Conservation (phyloP, 2,329 filamentous ascomycete genomes). For the Didymella exigua region DNA sequence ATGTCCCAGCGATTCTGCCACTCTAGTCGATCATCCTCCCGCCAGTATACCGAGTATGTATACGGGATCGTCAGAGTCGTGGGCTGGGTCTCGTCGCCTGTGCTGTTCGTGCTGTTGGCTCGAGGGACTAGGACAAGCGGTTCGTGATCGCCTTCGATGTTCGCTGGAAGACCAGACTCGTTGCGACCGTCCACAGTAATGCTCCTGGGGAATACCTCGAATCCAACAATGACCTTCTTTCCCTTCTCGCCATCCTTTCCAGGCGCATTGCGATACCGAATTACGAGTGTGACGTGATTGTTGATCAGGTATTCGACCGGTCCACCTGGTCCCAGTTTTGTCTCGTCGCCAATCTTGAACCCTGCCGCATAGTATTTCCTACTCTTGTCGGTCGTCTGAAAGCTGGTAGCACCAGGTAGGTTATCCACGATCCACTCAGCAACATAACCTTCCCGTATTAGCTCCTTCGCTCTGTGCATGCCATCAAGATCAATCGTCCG, state of each 20-base stretch:
- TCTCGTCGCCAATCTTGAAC: constrained; percentile 84
- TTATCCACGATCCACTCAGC: constrained; percentile 95
- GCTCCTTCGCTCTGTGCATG: constrained; percentile 69
- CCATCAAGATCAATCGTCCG: constrained; percentile 68
- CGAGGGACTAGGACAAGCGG: constrained; percentile 70
- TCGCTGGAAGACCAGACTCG: constrained; percentile 68
- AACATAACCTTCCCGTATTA: constrained; percentile 82
- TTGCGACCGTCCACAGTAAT: constrained; percentile 67
- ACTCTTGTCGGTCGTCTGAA: constrained; percentile 82
- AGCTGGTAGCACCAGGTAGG: constrained; percentile 84
- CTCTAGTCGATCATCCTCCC: constrained; percentile 78
- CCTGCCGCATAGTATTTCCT: constrained; percentile 88
- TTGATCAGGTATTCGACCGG: constrained; percentile 75
- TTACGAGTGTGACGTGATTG: constrained; percentile 86
- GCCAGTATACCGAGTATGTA: constrained; percentile 89
- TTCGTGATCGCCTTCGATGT: constrained; percentile 67
- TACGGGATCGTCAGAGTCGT: constrained; percentile 77
- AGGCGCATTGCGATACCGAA: constrained; percentile 75
- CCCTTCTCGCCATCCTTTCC: constrained; percentile 71
- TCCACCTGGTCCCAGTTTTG: constrained; percentile 64
- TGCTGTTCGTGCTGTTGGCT: constrained; percentile 62
- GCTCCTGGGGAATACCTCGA: constrained; percentile 89
- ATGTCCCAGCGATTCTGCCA: constrained; percentile 87
- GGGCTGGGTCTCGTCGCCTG: constrained; percentile 62
- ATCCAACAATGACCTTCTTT: constrained; percentile 82